Percentiles rank a stretch among this genome's conserved stretches.
Conservation (phyloP, 306 rosid genomes). For the Pyrus bretschneideri region DNA sequence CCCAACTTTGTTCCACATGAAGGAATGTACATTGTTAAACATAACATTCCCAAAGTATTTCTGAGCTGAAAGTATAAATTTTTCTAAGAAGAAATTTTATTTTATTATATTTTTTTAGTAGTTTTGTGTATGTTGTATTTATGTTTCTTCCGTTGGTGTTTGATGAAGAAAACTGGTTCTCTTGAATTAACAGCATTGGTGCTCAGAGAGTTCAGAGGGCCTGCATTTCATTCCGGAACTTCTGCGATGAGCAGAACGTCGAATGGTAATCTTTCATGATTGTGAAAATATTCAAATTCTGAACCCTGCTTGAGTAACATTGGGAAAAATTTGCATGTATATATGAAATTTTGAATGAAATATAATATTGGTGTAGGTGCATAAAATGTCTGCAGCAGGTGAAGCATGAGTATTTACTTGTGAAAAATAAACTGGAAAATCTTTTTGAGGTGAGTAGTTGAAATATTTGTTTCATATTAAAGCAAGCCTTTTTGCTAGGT, state of each 20-base stretch:
- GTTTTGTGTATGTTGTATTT: neutral
- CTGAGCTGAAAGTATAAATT: neutral
- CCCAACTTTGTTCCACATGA: neutral
- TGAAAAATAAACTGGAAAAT: constrained; percentile 62
- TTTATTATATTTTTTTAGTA: neutral
- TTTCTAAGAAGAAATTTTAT: too few species aligned
- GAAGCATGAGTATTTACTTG: constrained; percentile 43
- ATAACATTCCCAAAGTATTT: neutral
- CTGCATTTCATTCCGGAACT: constrained; percentile 53
- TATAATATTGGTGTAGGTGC: constrained; percentile 37
- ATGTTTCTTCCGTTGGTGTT: neutral
- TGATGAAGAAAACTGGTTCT: constrained; percentile 14
- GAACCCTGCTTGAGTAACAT: neutral
- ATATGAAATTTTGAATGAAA: neutral
- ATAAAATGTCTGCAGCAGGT: constrained; percentile 49
- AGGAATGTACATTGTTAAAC: neutral
- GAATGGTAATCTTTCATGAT: constrained; percentile 44
- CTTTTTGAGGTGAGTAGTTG: constrained; percentile 51
- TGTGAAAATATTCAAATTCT: neutral
- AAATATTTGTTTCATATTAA: neutral
- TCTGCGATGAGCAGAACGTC: constrained; percentile 46
- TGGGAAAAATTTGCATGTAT: neutral
- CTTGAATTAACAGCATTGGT: constrained; percentile 58
- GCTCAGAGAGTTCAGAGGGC: constrained; percentile 66
- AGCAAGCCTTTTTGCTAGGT: neutral